phyloP scores from a whole-genome alignment of 495 filamentous ascomycete species.

The Corynascus novoguineensis region DNA sequence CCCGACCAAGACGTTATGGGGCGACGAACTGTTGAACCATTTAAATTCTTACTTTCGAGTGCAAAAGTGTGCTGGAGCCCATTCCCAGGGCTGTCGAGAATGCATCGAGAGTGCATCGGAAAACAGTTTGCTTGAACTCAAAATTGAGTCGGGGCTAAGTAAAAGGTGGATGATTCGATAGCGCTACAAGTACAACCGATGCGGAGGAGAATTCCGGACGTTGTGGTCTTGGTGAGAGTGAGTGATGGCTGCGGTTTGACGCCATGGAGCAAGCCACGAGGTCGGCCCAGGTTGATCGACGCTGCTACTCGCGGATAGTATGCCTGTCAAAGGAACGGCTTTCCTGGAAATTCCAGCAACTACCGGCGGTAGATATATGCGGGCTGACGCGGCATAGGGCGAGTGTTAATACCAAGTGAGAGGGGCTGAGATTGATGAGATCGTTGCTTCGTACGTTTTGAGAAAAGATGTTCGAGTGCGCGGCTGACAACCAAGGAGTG shows the following conservation, averaged over 20 bases:
- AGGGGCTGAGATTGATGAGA: neutral
- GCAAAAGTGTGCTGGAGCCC: no score
- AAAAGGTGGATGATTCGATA: no score
- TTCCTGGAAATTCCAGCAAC: neutral
- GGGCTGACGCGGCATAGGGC: neutral
- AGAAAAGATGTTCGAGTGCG: conserved; percentile 17
- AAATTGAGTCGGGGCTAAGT: no score
- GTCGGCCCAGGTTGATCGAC: neutral
- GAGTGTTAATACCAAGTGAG: neutral
- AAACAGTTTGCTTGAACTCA: no score
- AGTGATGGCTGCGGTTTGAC: neutral
- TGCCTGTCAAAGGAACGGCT: neutral
- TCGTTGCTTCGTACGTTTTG: conserved; percentile 11
- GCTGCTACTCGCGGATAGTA: neutral
- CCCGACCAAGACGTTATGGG: neutral
- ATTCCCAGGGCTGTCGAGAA: no score
- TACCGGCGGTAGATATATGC: conserved; percentile 1
- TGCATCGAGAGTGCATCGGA: no score
- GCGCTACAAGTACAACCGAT: no score
- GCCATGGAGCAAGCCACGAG: no score
- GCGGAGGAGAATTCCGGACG: no score
- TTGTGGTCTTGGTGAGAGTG: no score
- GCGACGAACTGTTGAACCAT: neutral
- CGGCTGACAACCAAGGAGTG: conserved; percentile 20
- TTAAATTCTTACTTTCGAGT: no score